phyloP scores from a whole-genome alignment of 2,329 filamentous ascomycete species.

The Coniella lustricola region DNA sequence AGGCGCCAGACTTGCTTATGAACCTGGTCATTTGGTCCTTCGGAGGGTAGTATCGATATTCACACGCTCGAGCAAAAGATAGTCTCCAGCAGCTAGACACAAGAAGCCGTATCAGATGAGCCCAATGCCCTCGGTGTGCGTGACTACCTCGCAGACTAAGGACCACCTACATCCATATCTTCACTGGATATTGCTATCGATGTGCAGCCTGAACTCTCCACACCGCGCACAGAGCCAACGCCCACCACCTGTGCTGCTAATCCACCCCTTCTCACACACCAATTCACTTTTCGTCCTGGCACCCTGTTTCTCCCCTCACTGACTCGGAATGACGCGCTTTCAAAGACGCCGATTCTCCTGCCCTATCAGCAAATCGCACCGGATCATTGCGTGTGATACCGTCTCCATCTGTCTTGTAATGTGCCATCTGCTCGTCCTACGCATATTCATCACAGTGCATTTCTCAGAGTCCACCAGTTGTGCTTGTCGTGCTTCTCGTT shows the following conservation, averaged over 20 bases:
- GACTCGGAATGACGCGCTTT: too few relatives aligned
- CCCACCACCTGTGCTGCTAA: background rate
- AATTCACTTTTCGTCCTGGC: too few relatives aligned
- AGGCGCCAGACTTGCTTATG: too few relatives aligned
- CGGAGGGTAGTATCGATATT: too few relatives aligned
- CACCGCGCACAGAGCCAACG: background rate
- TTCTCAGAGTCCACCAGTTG: background rate
- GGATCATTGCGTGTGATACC: background rate
- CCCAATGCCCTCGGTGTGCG: background rate
- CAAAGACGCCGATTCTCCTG: background rate
- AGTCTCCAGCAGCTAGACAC: background rate
- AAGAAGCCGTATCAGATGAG: background rate
- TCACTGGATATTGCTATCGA: too few relatives aligned
- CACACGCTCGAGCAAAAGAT: background rate
- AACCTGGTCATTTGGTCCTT: too few relatives aligned
- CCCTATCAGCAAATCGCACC: background rate
- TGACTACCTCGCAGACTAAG: too few relatives aligned
- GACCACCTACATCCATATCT: too few relatives aligned
- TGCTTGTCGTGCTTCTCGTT: background rate
- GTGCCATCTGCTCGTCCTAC: background rate
- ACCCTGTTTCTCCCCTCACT: too few relatives aligned
- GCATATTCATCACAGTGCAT: background rate
- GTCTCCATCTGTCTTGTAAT: background rate
- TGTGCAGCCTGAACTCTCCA: too few relatives aligned
- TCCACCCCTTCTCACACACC: background rate